Conservation (phyloP, 1,284 basidiomycete genomes). For the Ustilago trichophora region DNA sequence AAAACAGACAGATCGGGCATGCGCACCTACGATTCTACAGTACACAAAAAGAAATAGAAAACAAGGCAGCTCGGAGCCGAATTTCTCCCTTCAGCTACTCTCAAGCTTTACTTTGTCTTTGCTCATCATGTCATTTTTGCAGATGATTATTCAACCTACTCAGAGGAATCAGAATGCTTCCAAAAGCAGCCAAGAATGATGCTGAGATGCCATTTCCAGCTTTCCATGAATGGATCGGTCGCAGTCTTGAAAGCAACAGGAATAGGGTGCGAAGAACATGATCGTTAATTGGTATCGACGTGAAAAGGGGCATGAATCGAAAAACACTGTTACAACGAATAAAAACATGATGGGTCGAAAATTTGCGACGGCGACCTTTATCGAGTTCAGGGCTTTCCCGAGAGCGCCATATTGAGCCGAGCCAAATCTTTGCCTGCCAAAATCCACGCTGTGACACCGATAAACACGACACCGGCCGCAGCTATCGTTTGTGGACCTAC, state of each 20-base stretch:
- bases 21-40: neutral
- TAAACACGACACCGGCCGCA: conserved; percentile 45
- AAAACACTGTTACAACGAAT: conserved; percentile 10
- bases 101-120: no score
- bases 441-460: conserved; percentile 49
- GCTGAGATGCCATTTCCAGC: no score
- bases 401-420: conserved; percentile 14
- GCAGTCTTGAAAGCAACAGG: no score
- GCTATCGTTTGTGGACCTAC: conserved; percentile 24
- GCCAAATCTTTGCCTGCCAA: conserved; percentile 42
- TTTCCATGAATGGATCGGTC: no score
- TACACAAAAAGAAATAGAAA: neutral
- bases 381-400: conserved; percentile 31
- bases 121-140: no score
- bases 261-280: neutral
- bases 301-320: conserved; percentile 11
- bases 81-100: no score
- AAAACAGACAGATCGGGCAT: neutral
- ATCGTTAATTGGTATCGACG: conserved; percentile 30
- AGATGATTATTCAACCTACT: no score
- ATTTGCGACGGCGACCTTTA: neutral
- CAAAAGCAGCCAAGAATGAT: no score
- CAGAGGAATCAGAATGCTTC: no score
- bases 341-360: neutral
- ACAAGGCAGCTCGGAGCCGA: no score